These are phyloP conservation scores for Prunus mira DNA, from an alignment of 306 rosid species.

Conservation along the genomic window DNA sequence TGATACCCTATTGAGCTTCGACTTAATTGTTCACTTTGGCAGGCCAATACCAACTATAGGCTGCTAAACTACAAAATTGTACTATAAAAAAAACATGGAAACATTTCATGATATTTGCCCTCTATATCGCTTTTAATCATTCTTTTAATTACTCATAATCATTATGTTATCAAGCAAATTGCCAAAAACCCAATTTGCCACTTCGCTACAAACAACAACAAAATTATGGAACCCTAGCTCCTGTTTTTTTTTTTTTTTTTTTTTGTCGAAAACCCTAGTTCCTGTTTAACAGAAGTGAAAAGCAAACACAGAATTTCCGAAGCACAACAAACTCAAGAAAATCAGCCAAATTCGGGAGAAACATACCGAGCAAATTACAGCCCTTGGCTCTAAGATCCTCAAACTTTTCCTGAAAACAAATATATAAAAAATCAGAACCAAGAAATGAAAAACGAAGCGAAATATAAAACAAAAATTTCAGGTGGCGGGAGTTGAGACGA, in stretches of 20 bases:
- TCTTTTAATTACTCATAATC: not conserved
- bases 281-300: not conserved
- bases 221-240: not conserved
- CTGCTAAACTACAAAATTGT: not conserved
- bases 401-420: constrained; percentile 64
- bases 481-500: not conserved
- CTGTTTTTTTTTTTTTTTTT: not conserved
- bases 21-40: not conserved
- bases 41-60: not conserved
- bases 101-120: not conserved
- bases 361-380: constrained; percentile 74
- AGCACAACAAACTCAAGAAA: not conserved
- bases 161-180: not conserved
- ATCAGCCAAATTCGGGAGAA: not conserved
- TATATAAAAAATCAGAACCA: constrained; percentile 6
- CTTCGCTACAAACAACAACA: not conserved
- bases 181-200: not conserved
- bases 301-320: not conserved
- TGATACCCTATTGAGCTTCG: not conserved
- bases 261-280: not conserved
- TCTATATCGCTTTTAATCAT: not conserved
- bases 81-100: not conserved
- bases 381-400: constrained; percentile 71
- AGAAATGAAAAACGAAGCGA: not conserved
- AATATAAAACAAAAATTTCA: not conserved